Percentiles rank a stretch among this genome's conserved stretches.
Conservation (phyloP, 108 stramenopile genomes). For the Bacterosira constricta region DNA sequence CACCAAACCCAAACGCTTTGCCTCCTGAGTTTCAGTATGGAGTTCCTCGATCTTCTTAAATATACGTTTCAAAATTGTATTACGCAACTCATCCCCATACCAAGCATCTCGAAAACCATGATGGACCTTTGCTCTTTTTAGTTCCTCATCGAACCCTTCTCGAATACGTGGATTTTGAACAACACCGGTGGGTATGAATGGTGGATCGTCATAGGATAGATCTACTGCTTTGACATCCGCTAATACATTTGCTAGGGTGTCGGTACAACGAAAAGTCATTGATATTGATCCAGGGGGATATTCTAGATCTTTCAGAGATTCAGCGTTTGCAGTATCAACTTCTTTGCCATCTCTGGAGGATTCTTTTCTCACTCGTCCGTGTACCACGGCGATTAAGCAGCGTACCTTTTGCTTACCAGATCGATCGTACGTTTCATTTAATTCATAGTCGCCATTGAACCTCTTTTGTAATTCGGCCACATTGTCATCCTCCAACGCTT, state of each 20-base stretch:
- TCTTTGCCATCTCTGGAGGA: no score
- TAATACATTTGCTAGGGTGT: slow-evolving; percentile 12
- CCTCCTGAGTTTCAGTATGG: not conserved
- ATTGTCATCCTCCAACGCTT: not conserved
- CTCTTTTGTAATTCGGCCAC: not conserved
- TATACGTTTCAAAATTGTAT: not conserved
- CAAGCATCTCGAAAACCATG: slow-evolving; percentile 3
- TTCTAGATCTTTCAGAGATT: no score
- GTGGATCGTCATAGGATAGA: not conserved
- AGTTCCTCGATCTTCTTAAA: not conserved
- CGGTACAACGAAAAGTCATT: slow-evolving; percentile 7
- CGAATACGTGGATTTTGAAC: no score
- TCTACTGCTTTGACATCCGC: not conserved
- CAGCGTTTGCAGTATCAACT: no score
- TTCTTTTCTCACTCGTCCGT: not conserved
- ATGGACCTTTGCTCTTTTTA: slow-evolving; percentile 2
- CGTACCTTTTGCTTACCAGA: slow-evolving; percentile 15
- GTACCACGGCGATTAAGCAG: slow-evolving; percentile 5
- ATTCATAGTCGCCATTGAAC: slow-evolving; percentile 2
- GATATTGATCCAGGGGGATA: slow-evolving; percentile 3
- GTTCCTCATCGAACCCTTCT: not conserved
- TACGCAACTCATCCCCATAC: slow-evolving; percentile 5
- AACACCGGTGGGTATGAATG: no score
- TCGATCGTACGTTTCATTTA: slow-evolving; percentile 7
- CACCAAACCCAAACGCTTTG: not conserved